A percentile compares a stretch with the other conserved stretches of the same genome.
Conservation (phyloP, 2,329 filamentous ascomycete genomes). For the Sphaerulina vaccinii region DNA sequence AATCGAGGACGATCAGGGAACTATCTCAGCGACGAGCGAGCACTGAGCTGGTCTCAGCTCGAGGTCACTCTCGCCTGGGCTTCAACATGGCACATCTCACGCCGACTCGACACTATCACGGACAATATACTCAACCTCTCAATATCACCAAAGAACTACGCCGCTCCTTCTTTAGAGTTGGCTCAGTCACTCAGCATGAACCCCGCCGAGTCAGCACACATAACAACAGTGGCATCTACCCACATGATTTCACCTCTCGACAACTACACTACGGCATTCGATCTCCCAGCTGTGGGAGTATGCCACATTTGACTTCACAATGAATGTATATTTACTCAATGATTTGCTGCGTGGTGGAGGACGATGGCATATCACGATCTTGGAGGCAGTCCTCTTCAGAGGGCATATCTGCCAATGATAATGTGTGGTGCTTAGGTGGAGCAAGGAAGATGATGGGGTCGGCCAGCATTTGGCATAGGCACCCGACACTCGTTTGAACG, state of each 20-base stretch:
- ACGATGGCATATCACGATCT: not conserved
- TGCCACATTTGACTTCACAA: not conserved
- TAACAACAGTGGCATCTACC: not conserved
- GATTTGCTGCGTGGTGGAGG: not conserved
- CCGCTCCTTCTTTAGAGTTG: too few species aligned
- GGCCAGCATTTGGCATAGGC: conserved; percentile 3
- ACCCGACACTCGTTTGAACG: conserved; percentile 11
- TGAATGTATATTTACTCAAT: too few species aligned
- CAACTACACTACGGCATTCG: too few species aligned
- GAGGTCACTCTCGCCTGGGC: too few species aligned
- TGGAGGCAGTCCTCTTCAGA: conserved; percentile 4
- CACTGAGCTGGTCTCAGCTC: conserved; percentile 11
- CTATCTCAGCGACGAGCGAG: conserved; percentile 33
- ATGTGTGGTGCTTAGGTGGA: conserved; percentile 26
- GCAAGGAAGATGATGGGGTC: conserved; percentile 3
- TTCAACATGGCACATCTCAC: too few species aligned
- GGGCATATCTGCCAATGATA: conserved; percentile 16
- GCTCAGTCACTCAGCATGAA: too few species aligned
- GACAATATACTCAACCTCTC: too few species aligned
- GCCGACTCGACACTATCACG: not conserved
- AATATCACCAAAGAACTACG: too few species aligned
- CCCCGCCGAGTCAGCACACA: too few species aligned
- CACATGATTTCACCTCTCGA: not conserved
- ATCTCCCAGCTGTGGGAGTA: not conserved
- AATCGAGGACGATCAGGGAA: conserved; percentile 34